Evolutionary conservation across 208 protist genomes (phyloP).

Genomic region (Trypanosoma theileri): DNA sequence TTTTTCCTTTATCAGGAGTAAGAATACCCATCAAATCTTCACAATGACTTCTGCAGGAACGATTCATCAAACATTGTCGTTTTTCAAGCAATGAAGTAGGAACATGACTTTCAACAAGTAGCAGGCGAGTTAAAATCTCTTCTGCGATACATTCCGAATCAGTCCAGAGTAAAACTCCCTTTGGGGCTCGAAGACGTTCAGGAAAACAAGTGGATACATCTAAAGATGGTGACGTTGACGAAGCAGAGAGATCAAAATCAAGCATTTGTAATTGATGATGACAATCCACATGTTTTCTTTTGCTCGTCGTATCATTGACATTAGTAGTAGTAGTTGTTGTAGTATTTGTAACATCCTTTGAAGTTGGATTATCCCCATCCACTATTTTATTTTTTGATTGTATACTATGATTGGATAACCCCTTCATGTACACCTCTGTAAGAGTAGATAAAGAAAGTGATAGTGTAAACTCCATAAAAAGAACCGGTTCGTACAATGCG

Average conservation of each 20-base stretch:
- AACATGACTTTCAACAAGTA: conserved; percentile 58
- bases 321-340: background rate
- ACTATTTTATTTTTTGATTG: background rate
- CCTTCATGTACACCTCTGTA: conserved; percentile 18
- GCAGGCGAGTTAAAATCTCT: conserved; percentile 50
- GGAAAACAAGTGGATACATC: conserved; percentile 53
- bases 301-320: background rate
- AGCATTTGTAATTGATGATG: background rate
- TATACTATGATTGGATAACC: background rate
- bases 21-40: background rate
- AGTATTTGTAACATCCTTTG: background rate
- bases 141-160: conserved; percentile 34
- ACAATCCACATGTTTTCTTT: conserved; percentile 9
- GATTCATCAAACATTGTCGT: conserved; percentile 17
- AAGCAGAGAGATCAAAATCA: conserved; percentile 26
- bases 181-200: conserved; percentile 30
- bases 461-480: conserved; percentile 51
- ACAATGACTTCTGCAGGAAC: background rate
- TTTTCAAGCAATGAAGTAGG: conserved; percentile 29
- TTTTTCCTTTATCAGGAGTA: background rate
- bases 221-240: conserved; percentile 31
- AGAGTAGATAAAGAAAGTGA: conserved; percentile 20
- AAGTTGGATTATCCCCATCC: no score
- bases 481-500: conserved; percentile 39
- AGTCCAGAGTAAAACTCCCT: conserved; percentile 10